Evolutionary conservation across 768 basidiomycete genomes (phyloP).

Genomic region (Brasilioporus rufonigricans): DNA sequence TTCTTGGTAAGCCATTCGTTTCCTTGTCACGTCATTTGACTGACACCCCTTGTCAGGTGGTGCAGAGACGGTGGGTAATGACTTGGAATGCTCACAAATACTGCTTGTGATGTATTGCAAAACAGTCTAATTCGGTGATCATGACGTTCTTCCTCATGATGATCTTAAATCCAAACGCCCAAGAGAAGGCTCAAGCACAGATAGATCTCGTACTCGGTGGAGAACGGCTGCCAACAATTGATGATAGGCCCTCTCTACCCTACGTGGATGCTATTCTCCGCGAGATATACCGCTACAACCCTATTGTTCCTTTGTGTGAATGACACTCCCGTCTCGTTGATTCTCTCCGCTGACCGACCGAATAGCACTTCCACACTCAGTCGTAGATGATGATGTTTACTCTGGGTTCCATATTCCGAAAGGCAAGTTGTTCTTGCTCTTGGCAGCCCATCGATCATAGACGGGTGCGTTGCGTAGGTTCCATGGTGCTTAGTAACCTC

Average conservation of each 20-base stretch:
- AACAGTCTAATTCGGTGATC: neutral
- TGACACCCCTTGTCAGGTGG: neutral
- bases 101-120: neutral
- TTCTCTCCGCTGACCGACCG: neutral
- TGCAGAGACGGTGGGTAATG: neutral
- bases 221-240: neutral
- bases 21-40: neutral
- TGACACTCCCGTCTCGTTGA: neutral
- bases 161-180: neutral
- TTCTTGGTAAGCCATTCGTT: neutral
- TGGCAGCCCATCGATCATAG: too few species aligned
- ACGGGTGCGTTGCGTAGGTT: neutral
- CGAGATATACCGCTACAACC: slow-evolving; percentile 1
- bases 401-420: neutral
- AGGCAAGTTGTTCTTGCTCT: neutral
- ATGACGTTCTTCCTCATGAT: neutral
- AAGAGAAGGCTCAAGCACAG: neutral
- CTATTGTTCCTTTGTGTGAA: slow-evolving; percentile 9
- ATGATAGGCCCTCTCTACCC: neutral
- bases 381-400: neutral
- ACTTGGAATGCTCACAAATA: too few species aligned
- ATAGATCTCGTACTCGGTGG: neutral
- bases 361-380: neutral
- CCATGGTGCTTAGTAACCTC: neutral
- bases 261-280: neutral